Base-by-base conservation (phyloP, 805 yeast genomes). In the Candida succiphila region DNA sequence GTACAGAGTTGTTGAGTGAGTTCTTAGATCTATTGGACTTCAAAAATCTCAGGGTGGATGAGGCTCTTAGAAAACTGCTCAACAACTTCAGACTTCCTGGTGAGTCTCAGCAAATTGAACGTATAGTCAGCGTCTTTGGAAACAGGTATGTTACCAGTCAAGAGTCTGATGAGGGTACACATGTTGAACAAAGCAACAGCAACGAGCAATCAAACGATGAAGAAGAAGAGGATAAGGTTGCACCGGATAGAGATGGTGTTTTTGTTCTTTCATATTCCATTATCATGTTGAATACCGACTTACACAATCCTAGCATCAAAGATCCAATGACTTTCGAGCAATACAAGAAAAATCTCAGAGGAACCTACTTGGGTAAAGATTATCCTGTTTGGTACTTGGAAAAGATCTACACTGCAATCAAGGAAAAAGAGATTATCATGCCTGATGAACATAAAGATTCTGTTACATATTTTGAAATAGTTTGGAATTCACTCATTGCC, bases 391-490 rank as follows among this genome's bases (percentile, higher is more conserved):
- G 95, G 83, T 89, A 86, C 49, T 63, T 89, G 40, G 76, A 78
- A 38, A 81, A 72, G 41, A 86, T 89, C 18, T 92, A 83, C 55
- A 61, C 70, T 18, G 81, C 94, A 1, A 88, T 92, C 35, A 69
- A 75, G 39, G 84, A 79, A 36, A 72, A 81, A 33, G 99, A 92
- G 56, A 92, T 92, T 41, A 85, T 92, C 31, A 84, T 94, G 88
- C 97, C 98, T 0, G 97, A 92, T 48, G 98, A 92, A 49, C 96
- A 89, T 46, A 94, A 86, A 51, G 92, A 89, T 13, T 84, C 87
- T 9, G 83, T 86, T 16, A 86, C 82, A 51, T 81, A 95, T 78
- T 89, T 88, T 56, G 96, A 88, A 50, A 89, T 83, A 48, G 66
- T 62, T 21, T 83, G 94, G 94, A 78, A 78, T 43, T 76, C 79